phyloP scores from a whole-genome alignment of 2,329 filamentous ascomycete genomes.

The Helminthosporium solani region DNA sequence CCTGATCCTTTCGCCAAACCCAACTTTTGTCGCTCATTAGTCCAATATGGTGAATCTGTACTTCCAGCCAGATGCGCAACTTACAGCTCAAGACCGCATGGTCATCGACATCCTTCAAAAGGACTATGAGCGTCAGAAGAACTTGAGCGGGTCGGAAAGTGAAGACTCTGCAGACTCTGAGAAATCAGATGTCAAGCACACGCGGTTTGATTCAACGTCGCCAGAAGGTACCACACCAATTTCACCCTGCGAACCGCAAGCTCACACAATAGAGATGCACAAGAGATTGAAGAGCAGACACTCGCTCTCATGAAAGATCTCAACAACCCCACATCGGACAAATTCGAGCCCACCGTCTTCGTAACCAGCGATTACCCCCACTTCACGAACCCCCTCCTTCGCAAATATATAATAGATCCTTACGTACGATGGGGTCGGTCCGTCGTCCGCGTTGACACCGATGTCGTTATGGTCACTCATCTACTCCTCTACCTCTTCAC shows the following conservation, averaged over 20 bases:
- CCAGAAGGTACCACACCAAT: slow-evolving; percentile 26
- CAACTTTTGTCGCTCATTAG: neutral
- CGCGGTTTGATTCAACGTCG: slow-evolving; percentile 29
- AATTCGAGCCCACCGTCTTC: slow-evolving; percentile 59
- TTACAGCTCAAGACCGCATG: slow-evolving; percentile 33
- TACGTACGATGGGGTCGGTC: slow-evolving; percentile 59
- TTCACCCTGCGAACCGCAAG: neutral
- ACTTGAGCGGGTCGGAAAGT: neutral
- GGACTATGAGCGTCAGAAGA: slow-evolving; percentile 25
- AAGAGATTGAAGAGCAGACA: slow-evolving; percentile 35
- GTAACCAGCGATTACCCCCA: slow-evolving; percentile 53
- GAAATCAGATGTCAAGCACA: slow-evolving; percentile 26
- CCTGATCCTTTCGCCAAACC: no score
- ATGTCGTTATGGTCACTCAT: slow-evolving; percentile 78
- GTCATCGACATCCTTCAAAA: slow-evolving; percentile 32
- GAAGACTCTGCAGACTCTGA: slow-evolving; percentile 24
- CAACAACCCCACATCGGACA: slow-evolving; percentile 51
- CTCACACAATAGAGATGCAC: slow-evolving; percentile 21
- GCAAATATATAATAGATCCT: slow-evolving; percentile 55
- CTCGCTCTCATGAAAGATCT: slow-evolving; percentile 50
- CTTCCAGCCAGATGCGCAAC: slow-evolving; percentile 32
- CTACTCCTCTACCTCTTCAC: slow-evolving; percentile 70
- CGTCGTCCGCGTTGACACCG: slow-evolving; percentile 65
- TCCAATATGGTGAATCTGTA: slow-evolving; percentile 31
- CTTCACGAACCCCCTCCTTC: slow-evolving; percentile 42